Conservation (phyloP, 1,139 yeast species). For the Ogataea hybrid region DNA sequence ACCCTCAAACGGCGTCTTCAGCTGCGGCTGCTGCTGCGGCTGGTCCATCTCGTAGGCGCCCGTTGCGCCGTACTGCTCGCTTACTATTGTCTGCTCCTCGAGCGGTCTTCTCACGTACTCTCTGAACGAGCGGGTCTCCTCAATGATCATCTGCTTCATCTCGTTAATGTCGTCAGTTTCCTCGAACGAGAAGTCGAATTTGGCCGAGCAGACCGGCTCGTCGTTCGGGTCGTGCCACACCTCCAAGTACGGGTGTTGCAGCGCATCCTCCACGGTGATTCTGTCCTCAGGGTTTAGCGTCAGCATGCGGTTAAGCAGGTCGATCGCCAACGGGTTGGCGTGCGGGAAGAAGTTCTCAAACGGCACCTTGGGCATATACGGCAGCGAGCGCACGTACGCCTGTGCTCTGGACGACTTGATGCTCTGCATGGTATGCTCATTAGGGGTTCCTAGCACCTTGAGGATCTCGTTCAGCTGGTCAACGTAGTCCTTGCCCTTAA, state of each 20-base stretch:
- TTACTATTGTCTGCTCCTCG: conserved; percentile 55
- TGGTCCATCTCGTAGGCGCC: conserved; percentile 11
- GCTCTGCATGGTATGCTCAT: conserved; percentile 74
- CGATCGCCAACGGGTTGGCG: conserved; percentile 86
- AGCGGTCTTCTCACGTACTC: conserved; percentile 77
- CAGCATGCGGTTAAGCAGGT: conserved; percentile 76
- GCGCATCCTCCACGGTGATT: conserved; percentile 85
- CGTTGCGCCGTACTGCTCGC: conserved; percentile 16
- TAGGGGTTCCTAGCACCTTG: conserved; percentile 86
- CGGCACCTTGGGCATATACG: conserved; percentile 81
- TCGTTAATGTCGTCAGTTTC: conserved; percentile 75
- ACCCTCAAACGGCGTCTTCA: conserved; percentile 30
- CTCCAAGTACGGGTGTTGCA: conserved; percentile 82
- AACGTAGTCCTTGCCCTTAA: conserved; percentile 93
- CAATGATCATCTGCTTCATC: conserved; percentile 74
- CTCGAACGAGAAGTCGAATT: conserved; percentile 90
- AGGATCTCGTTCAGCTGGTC: conserved; percentile 91
- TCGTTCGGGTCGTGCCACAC: conserved; percentile 98
- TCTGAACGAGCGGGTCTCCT: conserved; percentile 79
- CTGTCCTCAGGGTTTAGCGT: conserved; percentile 85
- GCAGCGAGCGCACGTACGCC: conserved; percentile 84
- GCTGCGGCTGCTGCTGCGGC: conserved; percentile 23
- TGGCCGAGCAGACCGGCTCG: conserved; percentile 81
- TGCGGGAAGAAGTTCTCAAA: conserved; percentile 70
- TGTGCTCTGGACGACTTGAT: conserved; percentile 91